A percentile compares a stretch with the other conserved stretches of the same genome.
phyloP scores from a whole-genome alignment of 768 basidiomycete genomes.

The Agaricus subrufescens region DNA sequence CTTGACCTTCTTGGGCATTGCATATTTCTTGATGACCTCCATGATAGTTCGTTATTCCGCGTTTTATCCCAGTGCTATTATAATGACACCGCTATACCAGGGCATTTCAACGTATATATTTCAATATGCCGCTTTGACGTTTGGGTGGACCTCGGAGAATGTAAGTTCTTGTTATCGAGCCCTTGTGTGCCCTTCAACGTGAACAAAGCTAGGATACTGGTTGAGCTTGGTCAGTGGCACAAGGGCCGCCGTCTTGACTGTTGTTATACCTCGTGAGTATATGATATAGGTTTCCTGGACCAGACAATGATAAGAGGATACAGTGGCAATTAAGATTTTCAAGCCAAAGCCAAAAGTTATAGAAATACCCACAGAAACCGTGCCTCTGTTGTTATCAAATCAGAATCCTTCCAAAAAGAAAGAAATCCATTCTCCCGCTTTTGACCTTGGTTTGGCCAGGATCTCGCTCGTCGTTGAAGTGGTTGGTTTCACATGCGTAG shows the following conservation, averaged over 20 bases:
- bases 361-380: conserved; percentile 20
- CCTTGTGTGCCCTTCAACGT: not conserved
- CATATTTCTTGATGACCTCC: conserved; percentile 44
- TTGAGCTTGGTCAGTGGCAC: conserved; percentile 48
- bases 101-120: conserved; percentile 54
- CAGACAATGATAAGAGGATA: not conserved
- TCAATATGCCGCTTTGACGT: conserved; percentile 58
- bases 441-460: conserved; percentile 71
- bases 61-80: not conserved
- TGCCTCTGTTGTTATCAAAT: conserved; percentile 25
- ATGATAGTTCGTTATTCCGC: conserved; percentile 34
- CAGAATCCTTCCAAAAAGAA: conserved; percentile 15
- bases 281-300: not conserved
- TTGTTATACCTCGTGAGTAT: conserved; percentile 57
- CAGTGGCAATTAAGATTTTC: conserved; percentile 52
- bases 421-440: conserved; percentile 37
- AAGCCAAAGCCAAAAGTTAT: conserved; percentile 36
- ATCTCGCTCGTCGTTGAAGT: conserved; percentile 56
- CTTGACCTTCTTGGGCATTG: conserved; percentile 49
- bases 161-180: conserved; percentile 29
- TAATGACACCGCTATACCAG: conserved; percentile 25
- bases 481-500: conserved; percentile 45
- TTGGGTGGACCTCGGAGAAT: conserved; percentile 63
- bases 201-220: conserved; percentile 68
- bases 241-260: conserved; percentile 50